Evolutionary conservation across 495 filamentous ascomycete species (phyloP).

Genomic region (Daldinia vernicosa): DNA sequence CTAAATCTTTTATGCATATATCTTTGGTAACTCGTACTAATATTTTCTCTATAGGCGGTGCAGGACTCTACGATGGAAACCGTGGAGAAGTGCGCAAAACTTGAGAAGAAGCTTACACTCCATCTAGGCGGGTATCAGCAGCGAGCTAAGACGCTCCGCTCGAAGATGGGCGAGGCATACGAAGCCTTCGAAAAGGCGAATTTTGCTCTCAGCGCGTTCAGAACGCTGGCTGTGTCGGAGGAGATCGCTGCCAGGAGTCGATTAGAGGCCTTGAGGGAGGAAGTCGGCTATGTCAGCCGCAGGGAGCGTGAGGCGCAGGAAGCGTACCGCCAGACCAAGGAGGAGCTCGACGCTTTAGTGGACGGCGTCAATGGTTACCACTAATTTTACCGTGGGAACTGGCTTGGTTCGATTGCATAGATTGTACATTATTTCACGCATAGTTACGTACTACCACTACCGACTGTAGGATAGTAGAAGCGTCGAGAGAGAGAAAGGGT

Average conservation of each 20-base stretch:
- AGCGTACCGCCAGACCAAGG: constrained; percentile 74
- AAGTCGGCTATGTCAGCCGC: constrained; percentile 82
- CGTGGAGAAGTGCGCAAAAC: constrained; percentile 81
- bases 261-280: constrained; percentile 78
- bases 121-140: constrained; percentile 91
- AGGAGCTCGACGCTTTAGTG: constrained; percentile 75
- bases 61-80: constrained; percentile 74
- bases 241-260: constrained; percentile 75
- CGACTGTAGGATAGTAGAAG: constrained; percentile 1
- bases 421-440: constrained; percentile 30
- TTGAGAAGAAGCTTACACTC: constrained; percentile 91
- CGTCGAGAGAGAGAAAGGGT: neutral
- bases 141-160: constrained; percentile 79
- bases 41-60: constrained; percentile 63
- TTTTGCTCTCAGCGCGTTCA: constrained; percentile 77
- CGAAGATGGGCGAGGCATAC: constrained; percentile 82
- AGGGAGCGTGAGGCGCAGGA: constrained; percentile 93
- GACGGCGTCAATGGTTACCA: constrained; percentile 53
- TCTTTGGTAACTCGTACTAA: constrained; percentile 41
- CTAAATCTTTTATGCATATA: neutral
- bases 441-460: neutral
- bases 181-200: constrained; percentile 78
- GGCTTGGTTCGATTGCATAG: neutral
- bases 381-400: constrained; percentile 32
- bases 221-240: constrained; percentile 78